Base-by-base conservation (phyloP, 257 asterid species). In the Linderniella brevidens region DNA sequence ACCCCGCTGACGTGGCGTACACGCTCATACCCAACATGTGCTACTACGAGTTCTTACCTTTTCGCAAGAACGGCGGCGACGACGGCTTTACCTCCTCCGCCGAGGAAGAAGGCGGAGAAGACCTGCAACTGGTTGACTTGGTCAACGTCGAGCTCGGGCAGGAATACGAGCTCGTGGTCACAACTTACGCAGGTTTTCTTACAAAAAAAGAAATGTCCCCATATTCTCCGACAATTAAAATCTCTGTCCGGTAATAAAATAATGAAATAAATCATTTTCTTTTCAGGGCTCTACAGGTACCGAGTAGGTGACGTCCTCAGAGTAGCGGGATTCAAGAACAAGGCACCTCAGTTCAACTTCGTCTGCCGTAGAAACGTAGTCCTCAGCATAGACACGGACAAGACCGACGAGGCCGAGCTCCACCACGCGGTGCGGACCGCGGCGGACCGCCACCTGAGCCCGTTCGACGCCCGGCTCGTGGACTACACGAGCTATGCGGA, bases 281-380 rank as follows among this genome's bases (percentile, higher is more conserved):
- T 49, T 65, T 44, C 71, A 81, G 96, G 97, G 13, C 72, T 87
- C 0, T 87, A 82, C 51, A 68, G 95, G 1, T 87, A 87, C 65
- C 53, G 93, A 44, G 97, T 87, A 1, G 97, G 97, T 11, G 97
- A 87, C 48, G 77, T 87, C 11, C 87, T 87, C 1, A 71, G 78
- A 0, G 97, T 87, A 17, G 85, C 97, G 1, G 97, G 95, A 37
- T 86, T 86, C 79, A 86, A 87, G 68, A 83, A 83, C 83, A 79
- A 70, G 4, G 92, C 95, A 8, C 97, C 97, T 0, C 94, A 83
- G 38, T 87, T 87, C 92, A 82, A 66, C 80, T 86, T 86, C 73
- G 50, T 86, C 4, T 86, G 97, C 68, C 45, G 97, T 47, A 87
- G 79, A 35, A 87, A 83, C 39, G 97, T 87, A 1, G 92, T 82